These are phyloP conservation scores for Clavaria fumosa DNA, from an alignment of 768 basidiomycete species.

Conservation along the genomic window DNA sequence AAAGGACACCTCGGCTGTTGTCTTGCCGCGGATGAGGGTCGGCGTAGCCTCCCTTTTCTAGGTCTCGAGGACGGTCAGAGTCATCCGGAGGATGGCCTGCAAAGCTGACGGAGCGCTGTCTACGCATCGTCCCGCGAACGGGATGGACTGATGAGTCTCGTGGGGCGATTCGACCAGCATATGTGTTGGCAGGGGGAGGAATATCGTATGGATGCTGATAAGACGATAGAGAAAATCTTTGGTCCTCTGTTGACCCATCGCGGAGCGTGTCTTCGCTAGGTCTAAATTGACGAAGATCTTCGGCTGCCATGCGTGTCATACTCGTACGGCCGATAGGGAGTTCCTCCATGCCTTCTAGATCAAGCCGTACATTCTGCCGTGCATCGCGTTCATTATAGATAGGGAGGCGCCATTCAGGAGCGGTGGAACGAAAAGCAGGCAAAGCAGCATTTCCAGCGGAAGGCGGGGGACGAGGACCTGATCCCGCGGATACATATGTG, in stretches of 20 bases:
- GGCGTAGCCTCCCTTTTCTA: conserved; percentile 13
- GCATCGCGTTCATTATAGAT: conserved; percentile 12
- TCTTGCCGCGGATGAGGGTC: background rate
- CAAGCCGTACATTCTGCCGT: background rate
- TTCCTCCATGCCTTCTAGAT: conserved; percentile 13
- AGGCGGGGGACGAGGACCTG: too few relatives aligned
- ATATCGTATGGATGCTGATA: conserved; percentile 51
- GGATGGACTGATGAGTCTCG: conserved; percentile 11
- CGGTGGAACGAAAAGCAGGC: conserved; percentile 7
- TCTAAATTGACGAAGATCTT: conserved; percentile 19
- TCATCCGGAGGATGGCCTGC: conserved; percentile 16
- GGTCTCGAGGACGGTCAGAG: conserved; percentile 11
- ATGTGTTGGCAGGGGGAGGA: conserved; percentile 31
- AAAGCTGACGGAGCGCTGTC: conserved; percentile 30
- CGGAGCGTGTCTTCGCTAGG: conserved; percentile 26
- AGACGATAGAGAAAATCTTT: conserved; percentile 35
- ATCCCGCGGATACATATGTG: too few relatives aligned
- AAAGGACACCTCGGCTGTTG: conserved; percentile 31
- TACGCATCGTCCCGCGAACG: conserved; percentile 15
- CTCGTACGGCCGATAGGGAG: conserved; percentile 16
- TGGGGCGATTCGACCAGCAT: conserved; percentile 16
- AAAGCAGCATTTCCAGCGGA: conserved; percentile 7
- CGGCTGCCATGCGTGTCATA: conserved; percentile 9
- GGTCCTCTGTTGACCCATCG: conserved; percentile 14
- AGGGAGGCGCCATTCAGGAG: conserved; percentile 18